Evolutionary conservation across 345 rosid species (phyloP).

Genomic region (Eucalyptus curtisii): DNA sequence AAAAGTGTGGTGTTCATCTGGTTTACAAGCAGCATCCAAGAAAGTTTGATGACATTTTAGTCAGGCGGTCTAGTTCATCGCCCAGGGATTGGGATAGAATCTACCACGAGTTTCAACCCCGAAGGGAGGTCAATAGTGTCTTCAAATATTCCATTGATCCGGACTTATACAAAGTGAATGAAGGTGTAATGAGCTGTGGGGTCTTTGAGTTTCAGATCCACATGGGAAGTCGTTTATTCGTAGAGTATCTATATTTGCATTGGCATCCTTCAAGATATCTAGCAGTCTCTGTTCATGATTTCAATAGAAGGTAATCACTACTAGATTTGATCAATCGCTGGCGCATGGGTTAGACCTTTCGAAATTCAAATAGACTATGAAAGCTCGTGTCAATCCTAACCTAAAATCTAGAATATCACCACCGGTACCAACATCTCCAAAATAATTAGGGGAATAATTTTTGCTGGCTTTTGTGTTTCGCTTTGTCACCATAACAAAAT

Average conservation of each 20-base stretch:
- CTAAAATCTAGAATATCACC: too few relatives aligned
- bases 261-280: neutral
- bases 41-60: neutral
- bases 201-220: accelerated
- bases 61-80: neutral
- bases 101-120: neutral
- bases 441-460: too few relatives aligned
- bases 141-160: too few relatives aligned
- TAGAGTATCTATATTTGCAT: accelerated
- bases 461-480: too few relatives aligned
- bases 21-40: accelerated
- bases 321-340: too few relatives aligned
- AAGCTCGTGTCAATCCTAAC: too few relatives aligned
- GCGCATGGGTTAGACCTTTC: too few relatives aligned
- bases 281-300: accelerated
- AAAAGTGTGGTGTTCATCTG: neutral
- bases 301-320: too few relatives aligned
- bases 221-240: neutral
- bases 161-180: accelerated
- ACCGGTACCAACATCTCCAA: too few relatives aligned
- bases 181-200: neutral
- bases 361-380: too few relatives aligned
- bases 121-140: neutral
- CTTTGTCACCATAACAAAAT: too few relatives aligned
- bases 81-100: neutral